phyloP scores from a whole-genome alignment of 2,329 filamentous ascomycete species.

The Botrytis hyacinthi region DNA sequence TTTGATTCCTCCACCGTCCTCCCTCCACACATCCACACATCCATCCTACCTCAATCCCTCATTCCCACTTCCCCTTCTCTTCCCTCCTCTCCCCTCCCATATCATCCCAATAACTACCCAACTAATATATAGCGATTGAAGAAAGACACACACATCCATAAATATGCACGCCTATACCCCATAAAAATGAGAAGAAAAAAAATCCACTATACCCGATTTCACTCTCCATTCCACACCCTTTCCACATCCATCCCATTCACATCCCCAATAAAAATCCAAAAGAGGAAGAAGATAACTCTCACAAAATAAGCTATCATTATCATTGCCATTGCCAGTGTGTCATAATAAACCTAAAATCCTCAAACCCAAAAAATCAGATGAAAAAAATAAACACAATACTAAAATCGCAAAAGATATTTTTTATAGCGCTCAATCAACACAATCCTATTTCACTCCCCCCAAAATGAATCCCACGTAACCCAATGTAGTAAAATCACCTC shows the following conservation, averaged over 20 bases:
- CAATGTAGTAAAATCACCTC: not conserved
- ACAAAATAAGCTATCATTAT: conserved; percentile 4
- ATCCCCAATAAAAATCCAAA: not conserved
- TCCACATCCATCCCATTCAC: not conserved
- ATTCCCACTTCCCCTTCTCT: not conserved
- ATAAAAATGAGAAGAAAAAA: not conserved
- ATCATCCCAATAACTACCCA: not conserved
- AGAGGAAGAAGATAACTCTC: not conserved
- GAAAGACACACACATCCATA: not conserved
- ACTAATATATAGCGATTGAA: not conserved
- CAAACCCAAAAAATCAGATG: not conserved
- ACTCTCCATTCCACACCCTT: not conserved
- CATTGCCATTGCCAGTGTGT: not conserved
- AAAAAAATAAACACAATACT: not conserved
- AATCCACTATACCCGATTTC: not conserved
- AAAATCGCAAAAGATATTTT: not conserved
- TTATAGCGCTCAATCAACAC: not conserved
- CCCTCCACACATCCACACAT: not conserved
- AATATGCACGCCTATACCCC: not conserved
- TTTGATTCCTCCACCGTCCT: too few relatives aligned
- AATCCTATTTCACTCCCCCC: not conserved
- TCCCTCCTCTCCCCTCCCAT: too few relatives aligned
- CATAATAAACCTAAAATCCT: not conserved
- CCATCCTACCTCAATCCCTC: not conserved
- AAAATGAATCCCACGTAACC: not conserved